Conservation (phyloP, 306 rosid genomes). For the Ormosia semicastrata region DNA sequence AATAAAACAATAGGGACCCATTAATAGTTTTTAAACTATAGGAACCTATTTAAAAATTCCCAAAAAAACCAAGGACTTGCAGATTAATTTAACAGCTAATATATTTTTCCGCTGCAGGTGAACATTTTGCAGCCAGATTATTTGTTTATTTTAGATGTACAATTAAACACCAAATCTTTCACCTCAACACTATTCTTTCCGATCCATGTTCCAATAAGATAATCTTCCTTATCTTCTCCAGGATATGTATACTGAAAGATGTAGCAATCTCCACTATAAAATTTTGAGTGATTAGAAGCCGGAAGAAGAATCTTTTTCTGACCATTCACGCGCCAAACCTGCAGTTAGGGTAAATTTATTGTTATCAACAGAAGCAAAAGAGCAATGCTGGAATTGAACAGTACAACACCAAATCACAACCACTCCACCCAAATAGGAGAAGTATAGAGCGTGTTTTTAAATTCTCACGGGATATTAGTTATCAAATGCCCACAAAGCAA, state of each 20-base stretch:
- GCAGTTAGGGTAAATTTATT: constrained; percentile 20
- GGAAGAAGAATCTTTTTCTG: constrained; percentile 69
- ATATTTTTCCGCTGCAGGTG: constrained; percentile 5
- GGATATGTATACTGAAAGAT: constrained; percentile 82
- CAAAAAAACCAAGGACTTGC: not conserved
- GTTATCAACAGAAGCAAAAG: constrained; percentile 37
- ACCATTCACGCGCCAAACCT: constrained; percentile 90
- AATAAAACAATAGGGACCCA: not conserved
- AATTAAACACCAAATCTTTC: constrained; percentile 17
- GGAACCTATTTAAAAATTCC: constrained; percentile 4
- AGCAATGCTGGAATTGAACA: constrained; percentile 11
- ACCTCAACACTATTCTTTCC: constrained; percentile 88
- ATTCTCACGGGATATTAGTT: not conserved
- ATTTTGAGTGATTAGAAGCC: constrained; percentile 78
- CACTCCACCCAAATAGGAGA: not conserved
- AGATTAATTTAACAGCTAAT: not conserved
- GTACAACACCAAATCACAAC: not conserved
- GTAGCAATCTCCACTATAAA: constrained; percentile 85
- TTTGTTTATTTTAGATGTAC: not conserved
- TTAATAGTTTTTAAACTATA: constrained; percentile 9
- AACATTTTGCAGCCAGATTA: constrained; percentile 15
- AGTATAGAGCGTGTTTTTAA: not conserved
- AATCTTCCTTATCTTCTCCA: constrained; percentile 86
- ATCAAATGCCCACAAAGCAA: constrained; percentile 9
- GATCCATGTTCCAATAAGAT: constrained; percentile 83